Evolutionary conservation across 352 stramenopile genomes (phyloP).

Genomic region (Ophiocytium majus): DNA sequence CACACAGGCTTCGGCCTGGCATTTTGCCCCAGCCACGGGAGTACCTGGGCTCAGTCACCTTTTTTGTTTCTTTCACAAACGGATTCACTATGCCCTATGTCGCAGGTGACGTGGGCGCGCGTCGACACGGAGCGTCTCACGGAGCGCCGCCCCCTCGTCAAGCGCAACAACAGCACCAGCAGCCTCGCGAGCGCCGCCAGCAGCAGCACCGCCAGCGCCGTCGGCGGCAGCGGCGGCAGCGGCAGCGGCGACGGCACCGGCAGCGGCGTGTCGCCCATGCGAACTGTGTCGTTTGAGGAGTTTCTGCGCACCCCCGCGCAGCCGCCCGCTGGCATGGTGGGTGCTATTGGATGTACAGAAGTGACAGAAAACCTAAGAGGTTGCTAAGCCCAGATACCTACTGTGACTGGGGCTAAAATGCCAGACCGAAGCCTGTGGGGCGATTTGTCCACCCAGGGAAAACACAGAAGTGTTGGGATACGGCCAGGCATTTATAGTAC

Average conservation of each 20-base stretch:
- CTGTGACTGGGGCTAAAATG: no score
- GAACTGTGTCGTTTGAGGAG: background rate
- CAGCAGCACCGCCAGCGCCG: background rate
- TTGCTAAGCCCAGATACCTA: no score
- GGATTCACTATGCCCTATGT: background rate
- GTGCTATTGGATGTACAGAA: no score
- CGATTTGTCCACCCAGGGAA: no score
- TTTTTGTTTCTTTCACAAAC: no score
- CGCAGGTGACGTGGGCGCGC: background rate
- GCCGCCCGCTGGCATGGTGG: slow-evolving; percentile 15
- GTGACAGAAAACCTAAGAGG: no score
- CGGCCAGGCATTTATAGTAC: no score
- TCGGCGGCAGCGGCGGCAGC: background rate
- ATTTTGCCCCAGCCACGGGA: no score
- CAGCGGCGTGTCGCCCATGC: background rate
- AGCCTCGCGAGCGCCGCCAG: background rate
- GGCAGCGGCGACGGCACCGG: background rate
- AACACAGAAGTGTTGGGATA: no score
- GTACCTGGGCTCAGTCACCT: no score
- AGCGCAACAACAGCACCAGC: background rate
- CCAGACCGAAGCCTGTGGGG: no score
- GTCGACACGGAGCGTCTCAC: background rate
- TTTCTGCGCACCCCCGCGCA: slow-evolving; percentile 2
- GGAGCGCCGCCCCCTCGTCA: background rate
- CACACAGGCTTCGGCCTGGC: no score